Conservation (phyloP, 2,329 filamentous ascomycete genomes). For the Ophiosphaerella korrae region DNA sequence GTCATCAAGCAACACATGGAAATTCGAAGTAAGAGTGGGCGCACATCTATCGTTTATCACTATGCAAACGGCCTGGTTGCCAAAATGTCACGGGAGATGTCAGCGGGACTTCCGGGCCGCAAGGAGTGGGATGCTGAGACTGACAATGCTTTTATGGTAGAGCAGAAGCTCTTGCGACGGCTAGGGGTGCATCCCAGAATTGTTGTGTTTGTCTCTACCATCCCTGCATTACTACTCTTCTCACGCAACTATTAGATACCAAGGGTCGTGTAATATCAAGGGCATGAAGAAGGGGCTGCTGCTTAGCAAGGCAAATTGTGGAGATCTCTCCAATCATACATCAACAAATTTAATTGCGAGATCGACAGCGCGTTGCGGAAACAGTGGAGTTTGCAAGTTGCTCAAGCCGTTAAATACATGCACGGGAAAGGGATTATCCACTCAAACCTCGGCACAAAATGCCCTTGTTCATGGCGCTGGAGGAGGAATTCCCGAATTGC, state of each 20-base stretch:
- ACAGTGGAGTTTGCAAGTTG: constrained; percentile 13
- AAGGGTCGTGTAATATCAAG: constrained; percentile 4
- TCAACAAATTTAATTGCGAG: constrained; percentile 3
- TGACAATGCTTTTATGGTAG: constrained; percentile 8
- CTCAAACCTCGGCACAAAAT: constrained; percentile 17
- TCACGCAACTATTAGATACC: constrained; percentile 5
- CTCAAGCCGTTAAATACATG: constrained; percentile 12
- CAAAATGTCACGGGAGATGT: constrained; percentile 4
- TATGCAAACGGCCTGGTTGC: constrained; percentile 2
- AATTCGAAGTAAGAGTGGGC: neutral
- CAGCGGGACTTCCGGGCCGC: neutral
- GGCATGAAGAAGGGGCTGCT: constrained; percentile 14
- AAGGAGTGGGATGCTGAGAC: neutral
- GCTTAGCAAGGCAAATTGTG: constrained; percentile 11
- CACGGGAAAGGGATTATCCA: constrained; percentile 15
- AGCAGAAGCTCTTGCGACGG: constrained; percentile 4
- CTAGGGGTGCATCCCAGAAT: constrained; percentile 8
- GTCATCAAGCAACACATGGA: too few species aligned
- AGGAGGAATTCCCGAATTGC: constrained; percentile 6
- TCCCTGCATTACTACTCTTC: neutral
- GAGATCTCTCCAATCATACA: constrained; percentile 14
- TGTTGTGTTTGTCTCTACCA: constrained; percentile 3
- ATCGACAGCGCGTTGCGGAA: constrained; percentile 8
- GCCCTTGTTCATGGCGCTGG: constrained; percentile 13
- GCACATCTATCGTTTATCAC: constrained; percentile 12